These are phyloP conservation scores for Cystofilobasidium bisporidii DNA, from an alignment of 768 basidiomycete species.

Conservation along the genomic window DNA sequence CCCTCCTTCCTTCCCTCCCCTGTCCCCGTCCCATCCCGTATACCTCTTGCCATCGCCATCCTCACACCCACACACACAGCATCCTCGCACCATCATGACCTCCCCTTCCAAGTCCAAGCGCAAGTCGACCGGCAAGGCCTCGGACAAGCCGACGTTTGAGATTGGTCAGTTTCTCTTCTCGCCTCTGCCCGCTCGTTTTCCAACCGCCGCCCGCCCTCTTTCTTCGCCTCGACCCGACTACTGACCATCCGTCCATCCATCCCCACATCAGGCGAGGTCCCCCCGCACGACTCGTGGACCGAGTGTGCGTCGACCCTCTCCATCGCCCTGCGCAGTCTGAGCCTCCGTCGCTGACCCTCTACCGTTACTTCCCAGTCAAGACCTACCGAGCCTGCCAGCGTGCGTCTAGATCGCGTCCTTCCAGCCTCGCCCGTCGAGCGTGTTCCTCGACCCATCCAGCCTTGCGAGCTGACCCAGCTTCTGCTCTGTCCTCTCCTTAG, in stretches of 20 bases:
- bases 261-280: too few species aligned
- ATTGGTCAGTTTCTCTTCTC: background rate
- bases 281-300: too few species aligned
- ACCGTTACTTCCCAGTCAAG: background rate
- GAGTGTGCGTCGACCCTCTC: background rate
- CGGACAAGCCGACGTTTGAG: background rate
- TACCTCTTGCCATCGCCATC: background rate
- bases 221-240: too few species aligned
- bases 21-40: too few species aligned
- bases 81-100: background rate
- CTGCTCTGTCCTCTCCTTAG: background rate
- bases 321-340: too few species aligned
- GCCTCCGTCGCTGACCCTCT: background rate
- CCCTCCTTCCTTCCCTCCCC: too few species aligned
- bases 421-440: background rate
- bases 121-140: background rate
- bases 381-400: slow-evolving; percentile 8
- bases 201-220: too few species aligned
- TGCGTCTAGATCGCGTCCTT: background rate
- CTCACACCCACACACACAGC: background rate
- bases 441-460: background rate
- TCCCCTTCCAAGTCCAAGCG: background rate
- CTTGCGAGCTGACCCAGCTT: background rate
- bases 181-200: background rate
- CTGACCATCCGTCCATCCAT: too few species aligned